Percentiles rank a stretch among this genome's conserved stretches.
Conservation (phyloP, 306 rosid genomes). For the Oemleria cerasiformis region DNA sequence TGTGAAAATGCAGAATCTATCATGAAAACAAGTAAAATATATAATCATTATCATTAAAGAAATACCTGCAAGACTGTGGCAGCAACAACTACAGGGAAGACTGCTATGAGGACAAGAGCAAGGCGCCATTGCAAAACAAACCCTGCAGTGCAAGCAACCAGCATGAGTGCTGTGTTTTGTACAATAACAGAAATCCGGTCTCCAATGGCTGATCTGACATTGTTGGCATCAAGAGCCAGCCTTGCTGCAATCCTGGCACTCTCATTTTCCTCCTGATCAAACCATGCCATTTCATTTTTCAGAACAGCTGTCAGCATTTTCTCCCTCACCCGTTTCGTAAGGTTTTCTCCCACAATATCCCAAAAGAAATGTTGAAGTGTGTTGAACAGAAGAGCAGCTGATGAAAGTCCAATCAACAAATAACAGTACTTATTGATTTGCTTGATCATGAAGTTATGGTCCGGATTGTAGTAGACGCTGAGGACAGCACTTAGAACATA, state of each 20-base stretch:
- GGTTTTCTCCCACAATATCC: conserved; percentile 94
- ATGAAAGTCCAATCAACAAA: conserved; percentile 84
- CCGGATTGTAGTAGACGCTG: conserved; percentile 77
- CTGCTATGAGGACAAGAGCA: conserved; percentile 89
- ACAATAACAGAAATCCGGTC: conserved; percentile 90
- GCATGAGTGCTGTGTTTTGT: conserved; percentile 89
- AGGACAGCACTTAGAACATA: conserved; percentile 88
- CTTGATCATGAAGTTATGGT: conserved; percentile 66
- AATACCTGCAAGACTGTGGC: conserved; percentile 96
- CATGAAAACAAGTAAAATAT: background rate
- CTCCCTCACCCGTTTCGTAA: conserved; percentile 87
- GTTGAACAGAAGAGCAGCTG: conserved; percentile 87
- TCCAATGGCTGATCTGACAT: conserved; percentile 92
- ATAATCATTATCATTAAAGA: background rate
- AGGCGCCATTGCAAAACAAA: conserved; percentile 97
- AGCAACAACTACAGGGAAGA: conserved; percentile 95
- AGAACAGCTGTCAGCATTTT: conserved; percentile 73
- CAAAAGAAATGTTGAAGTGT: conserved; percentile 93
- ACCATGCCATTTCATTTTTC: conserved; percentile 94
- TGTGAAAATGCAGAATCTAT: background rate
- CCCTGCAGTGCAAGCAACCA: conserved; percentile 91
- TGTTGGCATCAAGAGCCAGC: conserved; percentile 89
- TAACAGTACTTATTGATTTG: conserved; percentile 81
- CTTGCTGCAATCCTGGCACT: conserved; percentile 83
- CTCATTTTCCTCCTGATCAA: conserved; percentile 90